phyloP scores from a whole-genome alignment of 176 grass and related monocot species.

The Tillandsia leiboldiana region DNA sequence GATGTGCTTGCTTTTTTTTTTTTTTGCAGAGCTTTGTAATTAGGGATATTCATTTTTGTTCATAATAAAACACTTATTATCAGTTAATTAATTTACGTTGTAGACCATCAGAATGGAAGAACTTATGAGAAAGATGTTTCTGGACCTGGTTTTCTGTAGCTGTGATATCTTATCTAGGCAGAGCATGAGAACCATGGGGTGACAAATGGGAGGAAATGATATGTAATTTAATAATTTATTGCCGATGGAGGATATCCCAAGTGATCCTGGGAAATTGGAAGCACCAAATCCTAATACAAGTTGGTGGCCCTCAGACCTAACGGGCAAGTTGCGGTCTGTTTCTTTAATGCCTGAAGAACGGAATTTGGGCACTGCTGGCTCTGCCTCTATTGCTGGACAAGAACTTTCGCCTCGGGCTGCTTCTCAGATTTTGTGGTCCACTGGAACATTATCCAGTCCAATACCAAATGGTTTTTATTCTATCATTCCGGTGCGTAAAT shows the following conservation, averaged over 20 bases:
- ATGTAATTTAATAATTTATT: slow-evolving; percentile 28
- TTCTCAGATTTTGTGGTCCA: slow-evolving; percentile 76
- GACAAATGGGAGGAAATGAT: slow-evolving; percentile 38
- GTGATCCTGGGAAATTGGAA: slow-evolving; percentile 40
- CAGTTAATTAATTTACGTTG: background rate
- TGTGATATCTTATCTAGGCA: slow-evolving; percentile 13
- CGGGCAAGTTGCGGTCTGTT: slow-evolving; percentile 46
- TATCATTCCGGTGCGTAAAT: slow-evolving; percentile 56
- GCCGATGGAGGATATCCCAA: slow-evolving; percentile 68
- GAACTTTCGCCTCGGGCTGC: slow-evolving; percentile 38
- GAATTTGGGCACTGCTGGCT: slow-evolving; percentile 19
- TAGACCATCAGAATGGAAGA: background rate
- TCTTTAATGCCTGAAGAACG: slow-evolving; percentile 26
- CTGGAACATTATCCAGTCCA: slow-evolving; percentile 51
- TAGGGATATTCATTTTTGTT: too few species aligned
- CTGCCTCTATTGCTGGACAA: slow-evolving; percentile 27
- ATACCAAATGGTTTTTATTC: slow-evolving; percentile 98
- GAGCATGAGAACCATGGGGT: slow-evolving; percentile 25
- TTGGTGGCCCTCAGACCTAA: slow-evolving; percentile 43
- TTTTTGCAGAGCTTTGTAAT: too few species aligned
- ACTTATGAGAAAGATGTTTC: background rate
- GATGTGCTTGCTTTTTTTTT: too few species aligned
- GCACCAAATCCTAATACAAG: slow-evolving; percentile 33
- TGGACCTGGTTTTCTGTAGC: slow-evolving; percentile 6
- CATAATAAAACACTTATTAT: too few species aligned